Conservation (phyloP, 1,139 yeast genomes). For the Sugiyamaella xylanicola region DNA sequence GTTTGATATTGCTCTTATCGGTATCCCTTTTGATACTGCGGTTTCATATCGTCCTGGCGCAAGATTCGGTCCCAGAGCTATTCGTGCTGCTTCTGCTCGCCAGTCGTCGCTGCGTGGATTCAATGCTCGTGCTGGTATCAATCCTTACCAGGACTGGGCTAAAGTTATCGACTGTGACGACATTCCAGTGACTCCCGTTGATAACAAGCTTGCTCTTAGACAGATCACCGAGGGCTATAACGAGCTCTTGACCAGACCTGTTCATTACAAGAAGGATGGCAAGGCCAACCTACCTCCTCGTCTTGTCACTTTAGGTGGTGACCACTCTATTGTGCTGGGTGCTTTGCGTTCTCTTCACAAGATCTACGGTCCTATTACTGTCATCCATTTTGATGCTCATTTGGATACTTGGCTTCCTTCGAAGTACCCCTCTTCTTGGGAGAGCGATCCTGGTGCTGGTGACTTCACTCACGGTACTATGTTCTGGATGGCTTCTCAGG, state of each 20-base stretch:
- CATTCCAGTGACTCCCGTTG: slow-evolving; percentile 81
- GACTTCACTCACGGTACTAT: slow-evolving; percentile 71
- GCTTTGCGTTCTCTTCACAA: slow-evolving; percentile 63
- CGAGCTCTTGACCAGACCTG: slow-evolving; percentile 56
- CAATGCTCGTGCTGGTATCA: slow-evolving; percentile 62
- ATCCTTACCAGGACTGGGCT: slow-evolving; percentile 63
- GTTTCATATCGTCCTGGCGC: slow-evolving; percentile 76
- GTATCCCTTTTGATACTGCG: slow-evolving; percentile 80
- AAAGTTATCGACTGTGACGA: slow-evolving; percentile 75
- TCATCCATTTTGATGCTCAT: slow-evolving; percentile 78
- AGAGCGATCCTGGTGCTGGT: slow-evolving; percentile 28
- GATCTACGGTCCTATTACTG: slow-evolving; percentile 65
- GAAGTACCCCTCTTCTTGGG: slow-evolving; percentile 33
- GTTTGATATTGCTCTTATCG: slow-evolving; percentile 70
- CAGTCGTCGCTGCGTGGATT: slow-evolving; percentile 35
- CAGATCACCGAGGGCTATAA: slow-evolving; percentile 70
- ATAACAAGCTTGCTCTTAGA: slow-evolving; percentile 64
- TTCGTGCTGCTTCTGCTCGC: slow-evolving; percentile 73
- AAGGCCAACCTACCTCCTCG: slow-evolving; percentile 24
- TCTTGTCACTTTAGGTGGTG: slow-evolving; percentile 41
- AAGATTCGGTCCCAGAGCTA: slow-evolving; percentile 78
- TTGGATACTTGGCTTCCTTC: slow-evolving; percentile 66
- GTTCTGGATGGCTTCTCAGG: slow-evolving; percentile 66
- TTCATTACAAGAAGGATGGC: slow-evolving; percentile 20
- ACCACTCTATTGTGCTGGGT: slow-evolving; percentile 70